Conservation (phyloP, 306 rosid species). For the Benincasa hispida region DNA sequence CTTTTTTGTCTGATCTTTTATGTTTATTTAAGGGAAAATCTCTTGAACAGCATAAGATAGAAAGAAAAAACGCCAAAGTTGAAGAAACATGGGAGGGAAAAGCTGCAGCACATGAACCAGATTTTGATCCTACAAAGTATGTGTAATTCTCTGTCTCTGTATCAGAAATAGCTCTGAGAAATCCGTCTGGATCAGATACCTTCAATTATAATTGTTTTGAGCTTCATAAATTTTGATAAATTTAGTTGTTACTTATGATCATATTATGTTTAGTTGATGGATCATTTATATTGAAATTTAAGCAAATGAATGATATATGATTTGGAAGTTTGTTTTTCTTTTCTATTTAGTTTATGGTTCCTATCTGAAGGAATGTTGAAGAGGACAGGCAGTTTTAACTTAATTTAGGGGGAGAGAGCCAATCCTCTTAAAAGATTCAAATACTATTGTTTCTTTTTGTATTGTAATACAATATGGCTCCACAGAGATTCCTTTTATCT, state of each 20-base stretch:
- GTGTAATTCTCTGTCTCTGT: not conserved
- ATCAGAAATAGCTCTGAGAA: not conserved
- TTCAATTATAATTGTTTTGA: not conserved
- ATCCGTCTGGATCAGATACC: not conserved
- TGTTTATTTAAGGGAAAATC: not conserved
- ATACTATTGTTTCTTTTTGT: no score
- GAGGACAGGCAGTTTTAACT: not conserved
- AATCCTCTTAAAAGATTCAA: not conserved
- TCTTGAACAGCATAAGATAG: not conserved
- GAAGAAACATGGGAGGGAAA: not conserved
- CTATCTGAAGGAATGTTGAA: not conserved
- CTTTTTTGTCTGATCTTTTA: not conserved
- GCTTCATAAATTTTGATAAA: not conserved
- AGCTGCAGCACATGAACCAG: not conserved
- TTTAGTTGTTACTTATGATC: not conserved
- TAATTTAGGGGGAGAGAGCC: not conserved
- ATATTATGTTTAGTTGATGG: not conserved
- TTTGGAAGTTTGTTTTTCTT: not conserved
- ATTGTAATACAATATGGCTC: no score
- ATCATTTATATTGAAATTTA: not conserved
- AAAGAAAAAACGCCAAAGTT: not conserved
- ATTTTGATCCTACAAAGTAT: not conserved
- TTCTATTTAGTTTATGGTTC: not conserved
- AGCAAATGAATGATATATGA: not conserved
- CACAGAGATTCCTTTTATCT: no score